Evolutionary conservation across 805 yeast species (phyloP), one percentile per base, ranked within the genome.

Genomic region (Phaffomyces antillensis): DNA sequence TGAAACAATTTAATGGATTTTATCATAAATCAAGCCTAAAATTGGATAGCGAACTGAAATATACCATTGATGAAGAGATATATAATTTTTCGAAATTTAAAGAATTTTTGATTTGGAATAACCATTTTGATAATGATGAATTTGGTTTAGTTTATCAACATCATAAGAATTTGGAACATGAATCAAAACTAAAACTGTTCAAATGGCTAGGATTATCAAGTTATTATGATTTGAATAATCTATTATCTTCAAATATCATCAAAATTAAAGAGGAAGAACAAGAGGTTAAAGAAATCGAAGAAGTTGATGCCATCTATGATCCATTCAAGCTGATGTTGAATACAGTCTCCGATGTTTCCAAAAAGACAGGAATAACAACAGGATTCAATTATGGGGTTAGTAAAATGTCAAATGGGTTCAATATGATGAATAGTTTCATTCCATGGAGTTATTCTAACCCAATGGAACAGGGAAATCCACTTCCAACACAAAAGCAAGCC

Each of bases 21-120:
- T 45, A 24, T 40, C 51, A 65, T 44, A 50, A 47, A 37, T 67
- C 68, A 0, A 59, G 62, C 3, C 54, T 61, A 3, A 44, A 48
- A 18, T 15, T 51, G 10, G 45, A 51, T 18, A 42, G 44, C 33
- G 52, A 52, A 30, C 18, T 47, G 17, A 48, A 45, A 35, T 42
- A 43, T 20, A 37, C 44, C 2, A 40, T 54, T 6, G 50, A 50
- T 26, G 42, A 50, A 16, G 44, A 37, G 0, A 31, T 56, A 8
- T 43, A 44, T 9, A 18, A 18, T 10, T 23, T 30, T 8, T 37
- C 46, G 5, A 39, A 20, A 0, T 54, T 55, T 42, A 52, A 49
- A 42, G 59, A 58, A 23, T 38, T 52, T 4, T 18, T 53, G 13
- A 42, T 58, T 15, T 52, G 59, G 52, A 47, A 47, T 37, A 15